phyloP scores from a whole-genome alignment of 805 yeast genomes.

The Wickerhamomyces hampshirensis region DNA sequence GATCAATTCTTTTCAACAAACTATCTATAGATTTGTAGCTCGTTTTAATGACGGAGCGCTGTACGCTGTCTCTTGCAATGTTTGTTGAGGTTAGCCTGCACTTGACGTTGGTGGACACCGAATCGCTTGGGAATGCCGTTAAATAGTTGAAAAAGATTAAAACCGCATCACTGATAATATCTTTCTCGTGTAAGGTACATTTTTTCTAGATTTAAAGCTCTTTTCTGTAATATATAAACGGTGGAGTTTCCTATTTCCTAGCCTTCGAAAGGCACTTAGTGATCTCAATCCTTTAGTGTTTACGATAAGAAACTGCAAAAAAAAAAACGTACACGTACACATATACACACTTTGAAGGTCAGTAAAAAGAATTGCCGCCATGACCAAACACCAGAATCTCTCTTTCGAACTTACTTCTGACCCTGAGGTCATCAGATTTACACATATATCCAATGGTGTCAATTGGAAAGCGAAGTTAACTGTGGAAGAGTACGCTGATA shows the following conservation, averaged over 20 bases:
- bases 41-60: too few relatives aligned
- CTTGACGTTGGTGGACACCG: slow-evolving; percentile 16
- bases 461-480: slow-evolving; percentile 32
- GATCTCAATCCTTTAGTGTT: too few relatives aligned
- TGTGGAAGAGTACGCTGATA: slow-evolving; percentile 31
- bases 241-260: too few relatives aligned
- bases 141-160: not conserved
- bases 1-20: too few relatives aligned
- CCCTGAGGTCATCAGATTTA: slow-evolving; percentile 30
- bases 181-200: not conserved
- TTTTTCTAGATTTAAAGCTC: too few relatives aligned
- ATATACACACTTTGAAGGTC: too few relatives aligned
- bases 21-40: too few relatives aligned
- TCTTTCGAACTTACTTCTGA: slow-evolving; percentile 19
- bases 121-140: slow-evolving; percentile 13
- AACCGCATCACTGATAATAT: not conserved
- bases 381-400: slow-evolving; percentile 9
- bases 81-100: slow-evolving; percentile 5
- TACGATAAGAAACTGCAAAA: too few relatives aligned
- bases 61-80: too few relatives aligned
- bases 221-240: too few relatives aligned
- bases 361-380: not conserved
- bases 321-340: too few relatives aligned
- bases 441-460: slow-evolving; percentile 30
- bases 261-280: too few relatives aligned